phyloP scores from a whole-genome alignment of 1,284 basidiomycete species.

The Apiotrichum mycotoxinovorans region DNA sequence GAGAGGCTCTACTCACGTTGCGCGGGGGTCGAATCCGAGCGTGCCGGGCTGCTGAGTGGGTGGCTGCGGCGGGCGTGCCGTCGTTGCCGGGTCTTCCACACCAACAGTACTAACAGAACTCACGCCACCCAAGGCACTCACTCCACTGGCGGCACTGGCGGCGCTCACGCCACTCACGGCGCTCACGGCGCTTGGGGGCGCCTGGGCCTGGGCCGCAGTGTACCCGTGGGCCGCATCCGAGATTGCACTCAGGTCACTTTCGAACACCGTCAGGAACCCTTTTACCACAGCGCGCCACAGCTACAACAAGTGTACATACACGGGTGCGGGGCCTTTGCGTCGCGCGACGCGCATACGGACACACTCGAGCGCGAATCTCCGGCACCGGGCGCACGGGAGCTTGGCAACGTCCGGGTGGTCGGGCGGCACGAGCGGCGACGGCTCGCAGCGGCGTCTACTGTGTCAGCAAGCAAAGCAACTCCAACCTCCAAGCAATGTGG shows the following conservation, averaged over 20 bases:
- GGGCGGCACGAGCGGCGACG: constrained; percentile 40
- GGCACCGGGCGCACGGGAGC: constrained; percentile 42
- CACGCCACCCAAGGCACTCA: too few species aligned
- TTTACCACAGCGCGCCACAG: not conserved
- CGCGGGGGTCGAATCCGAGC: not conserved
- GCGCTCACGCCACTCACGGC: too few species aligned
- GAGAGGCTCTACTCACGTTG: not conserved
- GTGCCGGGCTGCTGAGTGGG: too few species aligned
- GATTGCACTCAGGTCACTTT: constrained; percentile 25
- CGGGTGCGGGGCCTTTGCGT: constrained; percentile 41
- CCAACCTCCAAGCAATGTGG: not conserved
- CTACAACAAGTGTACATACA: constrained; percentile 24
- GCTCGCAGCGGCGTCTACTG: constrained; percentile 41
- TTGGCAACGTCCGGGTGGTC: constrained; percentile 42
- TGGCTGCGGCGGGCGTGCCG: not conserved
- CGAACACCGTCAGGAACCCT: not conserved
- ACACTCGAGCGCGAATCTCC: constrained; percentile 42
- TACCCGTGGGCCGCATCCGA: constrained; percentile 36
- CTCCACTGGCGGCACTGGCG: too few species aligned
- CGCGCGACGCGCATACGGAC: constrained; percentile 33
- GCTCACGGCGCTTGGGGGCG: too few species aligned
- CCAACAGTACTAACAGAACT: too few species aligned
- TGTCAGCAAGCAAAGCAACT: constrained; percentile 26
- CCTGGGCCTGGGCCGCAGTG: too few species aligned
- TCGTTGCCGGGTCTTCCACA: not conserved